Conservation (phyloP, 2,329 filamentous ascomycete genomes). For the Arthrobotrys sinensis region DNA sequence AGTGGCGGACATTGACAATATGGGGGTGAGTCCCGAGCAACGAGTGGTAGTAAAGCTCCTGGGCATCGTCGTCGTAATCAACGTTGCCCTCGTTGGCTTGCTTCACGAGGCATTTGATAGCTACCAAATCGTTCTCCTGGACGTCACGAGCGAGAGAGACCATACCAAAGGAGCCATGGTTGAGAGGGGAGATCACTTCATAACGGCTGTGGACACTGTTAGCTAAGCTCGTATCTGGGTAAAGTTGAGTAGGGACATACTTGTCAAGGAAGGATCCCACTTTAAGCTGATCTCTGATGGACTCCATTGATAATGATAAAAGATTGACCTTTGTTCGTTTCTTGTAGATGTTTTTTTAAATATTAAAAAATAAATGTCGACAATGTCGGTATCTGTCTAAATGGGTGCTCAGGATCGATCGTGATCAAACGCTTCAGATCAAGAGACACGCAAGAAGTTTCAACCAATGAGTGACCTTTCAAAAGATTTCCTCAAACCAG, state of each 20-base stretch:
- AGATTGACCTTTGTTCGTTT: conserved; percentile 38
- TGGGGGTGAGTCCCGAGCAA: conserved; percentile 85
- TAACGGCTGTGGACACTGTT: conserved; percentile 74
- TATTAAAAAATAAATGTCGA: conserved; percentile 54
- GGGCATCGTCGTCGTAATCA: conserved; percentile 79
- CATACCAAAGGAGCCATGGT: conserved; percentile 99
- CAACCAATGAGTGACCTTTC: conserved; percentile 57
- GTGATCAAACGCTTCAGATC: conserved; percentile 61
- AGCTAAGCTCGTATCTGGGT: conserved; percentile 4
- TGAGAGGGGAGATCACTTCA: conserved; percentile 91
- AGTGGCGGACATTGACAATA: conserved; percentile 91
- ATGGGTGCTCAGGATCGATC: conserved; percentile 57
- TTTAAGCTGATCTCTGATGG: conserved; percentile 85
- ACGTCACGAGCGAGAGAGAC: conserved; percentile 92
- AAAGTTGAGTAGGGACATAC: conserved; percentile 61
- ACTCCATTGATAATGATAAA: conserved; percentile 77
- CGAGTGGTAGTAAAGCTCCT: conserved; percentile 79
- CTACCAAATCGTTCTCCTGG: conserved; percentile 82
- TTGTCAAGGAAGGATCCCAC: conserved; percentile 85
- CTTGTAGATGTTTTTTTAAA: conserved; percentile 38
- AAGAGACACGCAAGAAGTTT: conserved; percentile 59
- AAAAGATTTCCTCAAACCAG: conserved; percentile 50
- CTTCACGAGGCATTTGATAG: conserved; percentile 97
- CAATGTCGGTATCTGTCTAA: conserved; percentile 48
- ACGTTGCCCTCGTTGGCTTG: conserved; percentile 75